These are phyloP conservation scores for Selenicereus undatus DNA, from an alignment of 148 eudicot species.

Conservation along the genomic window DNA sequence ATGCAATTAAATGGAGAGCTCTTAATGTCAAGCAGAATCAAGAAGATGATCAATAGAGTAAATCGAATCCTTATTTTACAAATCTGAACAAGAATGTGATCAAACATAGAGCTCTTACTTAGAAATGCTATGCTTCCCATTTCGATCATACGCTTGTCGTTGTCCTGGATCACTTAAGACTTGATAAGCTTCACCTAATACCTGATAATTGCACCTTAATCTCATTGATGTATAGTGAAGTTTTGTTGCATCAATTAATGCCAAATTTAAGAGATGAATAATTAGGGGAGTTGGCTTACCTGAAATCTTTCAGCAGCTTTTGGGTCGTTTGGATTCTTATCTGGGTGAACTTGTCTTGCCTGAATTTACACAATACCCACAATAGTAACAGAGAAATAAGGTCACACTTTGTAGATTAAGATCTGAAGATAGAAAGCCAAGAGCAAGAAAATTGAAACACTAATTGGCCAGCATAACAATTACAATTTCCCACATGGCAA, in stretches of 20 bases:
- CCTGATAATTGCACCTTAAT: slow-evolving; percentile 35
- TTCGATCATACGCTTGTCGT: slow-evolving; percentile 78
- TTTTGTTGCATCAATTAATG: neutral
- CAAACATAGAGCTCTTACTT: slow-evolving; percentile 39
- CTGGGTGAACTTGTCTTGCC: slow-evolving; percentile 95
- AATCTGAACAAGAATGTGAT: slow-evolving; percentile 1
- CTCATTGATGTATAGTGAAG: neutral
- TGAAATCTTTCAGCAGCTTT: slow-evolving; percentile 90
- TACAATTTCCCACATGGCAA: neutral
- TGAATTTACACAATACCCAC: slow-evolving; percentile 18
- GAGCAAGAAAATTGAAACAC: neutral
- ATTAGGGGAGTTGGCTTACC: slow-evolving; percentile 38
- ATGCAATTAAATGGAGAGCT: neutral
- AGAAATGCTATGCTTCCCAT: slow-evolving; percentile 77
- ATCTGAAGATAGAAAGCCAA: neutral
- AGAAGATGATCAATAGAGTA: neutral
- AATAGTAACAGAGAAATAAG: neutral
- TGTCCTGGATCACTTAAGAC: slow-evolving; percentile 80
- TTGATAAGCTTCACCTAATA: slow-evolving; percentile 92
- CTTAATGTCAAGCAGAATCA: no score
- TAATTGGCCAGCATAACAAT: neutral
- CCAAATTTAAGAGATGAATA: neutral
- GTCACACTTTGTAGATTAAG: neutral
- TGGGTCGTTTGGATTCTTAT: slow-evolving; percentile 88
- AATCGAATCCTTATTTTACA: neutral